Conservation (phyloP, 208 protist genomes). For the Leishmania amazonensis region DNA sequence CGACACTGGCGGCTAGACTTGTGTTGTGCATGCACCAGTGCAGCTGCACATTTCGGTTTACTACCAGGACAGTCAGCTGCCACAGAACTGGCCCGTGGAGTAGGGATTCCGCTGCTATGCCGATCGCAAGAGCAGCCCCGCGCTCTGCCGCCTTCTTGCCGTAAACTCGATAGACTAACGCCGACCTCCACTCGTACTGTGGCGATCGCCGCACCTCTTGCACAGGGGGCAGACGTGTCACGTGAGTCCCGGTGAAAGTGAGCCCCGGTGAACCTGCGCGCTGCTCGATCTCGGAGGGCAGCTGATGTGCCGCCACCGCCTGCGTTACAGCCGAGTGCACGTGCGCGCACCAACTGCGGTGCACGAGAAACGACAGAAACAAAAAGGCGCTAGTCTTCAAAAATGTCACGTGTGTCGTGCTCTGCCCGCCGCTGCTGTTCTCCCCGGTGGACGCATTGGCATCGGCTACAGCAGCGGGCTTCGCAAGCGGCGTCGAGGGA, state of each 20-base stretch:
- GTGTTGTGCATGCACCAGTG: conserved; percentile 9
- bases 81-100: not conserved
- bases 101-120: not conserved
- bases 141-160: not conserved
- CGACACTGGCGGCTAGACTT: not conserved
- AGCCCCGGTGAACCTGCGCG: not conserved
- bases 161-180: conserved; percentile 12
- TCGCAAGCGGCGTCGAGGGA: not conserved
- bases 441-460: not conserved
- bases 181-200: conserved; percentile 28
- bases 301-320: not conserved
- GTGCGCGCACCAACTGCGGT: conserved; percentile 26
- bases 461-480: not conserved
- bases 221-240: conserved; percentile 16
- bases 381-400: conserved; percentile 32
- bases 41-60: conserved; percentile 22
- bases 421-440: not conserved
- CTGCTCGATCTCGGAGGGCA: not conserved
- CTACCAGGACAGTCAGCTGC: conserved; percentile 17
- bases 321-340: conserved; percentile 10
- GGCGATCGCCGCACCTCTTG: conserved; percentile 14
- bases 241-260: not conserved
- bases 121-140: not conserved
- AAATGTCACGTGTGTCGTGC: conserved; percentile 1
- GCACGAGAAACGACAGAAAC: conserved; percentile 27